Base-by-base conservation (phyloP, 371 early-diverging fungal genomes). In the Smittium culicis region DNA sequence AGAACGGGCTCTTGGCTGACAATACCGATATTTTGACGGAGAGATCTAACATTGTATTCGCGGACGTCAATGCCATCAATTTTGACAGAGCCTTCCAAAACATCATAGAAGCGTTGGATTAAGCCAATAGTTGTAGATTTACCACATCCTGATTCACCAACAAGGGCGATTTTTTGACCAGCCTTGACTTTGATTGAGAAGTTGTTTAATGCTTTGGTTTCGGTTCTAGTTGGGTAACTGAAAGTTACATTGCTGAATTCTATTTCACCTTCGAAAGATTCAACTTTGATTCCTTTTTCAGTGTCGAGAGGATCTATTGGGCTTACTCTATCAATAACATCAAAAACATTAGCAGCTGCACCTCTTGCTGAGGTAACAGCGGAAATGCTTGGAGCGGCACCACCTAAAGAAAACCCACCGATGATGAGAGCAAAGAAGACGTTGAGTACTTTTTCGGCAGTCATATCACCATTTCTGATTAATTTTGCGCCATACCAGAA, bases 81-180 rank as follows among this genome's bases (percentile, higher is more conserved):
- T 67, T 78, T 70, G 35, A 99, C 90, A 28, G 78, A 74, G 29
- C 99, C 99, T 1, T 73, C 63, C 28, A 81, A n/a, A 2, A 87
- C 82, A 70, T 87, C 83, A 72, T 96, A 96, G 77, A 93, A 92
- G 56, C 96, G 88, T 71, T 90, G 88, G 34, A 93, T 64, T n/a
- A 94, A 83, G 62, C 87, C 85, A 56, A 96, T 79, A 45, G 87
- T 85, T n/a, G 96, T 94, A n/a, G 91, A 89, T 74, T 92, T 92
- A 45, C 96, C 94, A 34, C 86, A 85, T 29, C 97, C 96, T 34
- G 90, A 89, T 45, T 82, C 81, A 54, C 89, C 91, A 24, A 89
- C 90, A 61, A 90, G 78, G 1, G 89, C 91, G 16, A 88, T 83
- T 25, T 86, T 89, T 68, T 84, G 27, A 45, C 90, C 90, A 32